Percentiles rank a stretch among this genome's conserved stretches.
phyloP scores from a whole-genome alignment of 768 basidiomycete species.

The Tulasnella sp. region DNA sequence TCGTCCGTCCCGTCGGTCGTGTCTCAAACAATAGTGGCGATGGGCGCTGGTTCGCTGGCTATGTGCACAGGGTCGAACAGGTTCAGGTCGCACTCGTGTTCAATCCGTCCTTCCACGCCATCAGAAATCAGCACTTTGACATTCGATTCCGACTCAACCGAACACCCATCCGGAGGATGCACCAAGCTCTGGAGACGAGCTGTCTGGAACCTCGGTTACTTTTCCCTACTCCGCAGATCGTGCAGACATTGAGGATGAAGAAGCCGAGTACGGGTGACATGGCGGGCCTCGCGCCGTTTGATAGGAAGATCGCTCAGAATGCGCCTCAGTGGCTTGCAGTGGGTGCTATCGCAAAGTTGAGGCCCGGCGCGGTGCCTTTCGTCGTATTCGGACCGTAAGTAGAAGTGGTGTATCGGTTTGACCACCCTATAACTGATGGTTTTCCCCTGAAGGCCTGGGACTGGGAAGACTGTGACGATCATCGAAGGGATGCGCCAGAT shows the following conservation, averaged over 20 bases:
- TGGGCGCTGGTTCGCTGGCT: constrained; percentile 30
- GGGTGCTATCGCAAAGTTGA: constrained; percentile 37
- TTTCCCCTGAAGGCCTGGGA: constrained; percentile 38
- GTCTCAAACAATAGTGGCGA: constrained; percentile 5
- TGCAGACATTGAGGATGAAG: background rate
- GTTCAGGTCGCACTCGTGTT: constrained; percentile 39
- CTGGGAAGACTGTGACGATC: constrained; percentile 57
- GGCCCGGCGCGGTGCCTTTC: constrained; percentile 42
- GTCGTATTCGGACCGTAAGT: constrained; percentile 54
- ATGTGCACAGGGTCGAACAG: constrained; percentile 39
- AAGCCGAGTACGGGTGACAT: background rate
- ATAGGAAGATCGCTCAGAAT: constrained; percentile 25
- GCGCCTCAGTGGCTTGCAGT: constrained; percentile 43
- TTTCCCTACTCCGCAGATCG: constrained; percentile 27
- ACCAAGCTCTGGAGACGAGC: constrained; percentile 37
- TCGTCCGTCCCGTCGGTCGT: constrained; percentile 21
- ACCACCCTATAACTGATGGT: background rate
- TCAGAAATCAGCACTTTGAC: constrained; percentile 35
- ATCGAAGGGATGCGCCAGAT: constrained; percentile 55
- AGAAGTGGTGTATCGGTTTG: constrained; percentile 9
- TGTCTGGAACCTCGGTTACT: constrained; percentile 34
- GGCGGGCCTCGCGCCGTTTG: background rate
- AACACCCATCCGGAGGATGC: constrained; percentile 27
- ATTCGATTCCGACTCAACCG: constrained; percentile 49
- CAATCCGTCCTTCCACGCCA: constrained; percentile 32